These are phyloP conservation scores for Chlamydomonas sphaeroides DNA, from an alignment of 139 green algal species.

Conservation along the genomic window DNA sequence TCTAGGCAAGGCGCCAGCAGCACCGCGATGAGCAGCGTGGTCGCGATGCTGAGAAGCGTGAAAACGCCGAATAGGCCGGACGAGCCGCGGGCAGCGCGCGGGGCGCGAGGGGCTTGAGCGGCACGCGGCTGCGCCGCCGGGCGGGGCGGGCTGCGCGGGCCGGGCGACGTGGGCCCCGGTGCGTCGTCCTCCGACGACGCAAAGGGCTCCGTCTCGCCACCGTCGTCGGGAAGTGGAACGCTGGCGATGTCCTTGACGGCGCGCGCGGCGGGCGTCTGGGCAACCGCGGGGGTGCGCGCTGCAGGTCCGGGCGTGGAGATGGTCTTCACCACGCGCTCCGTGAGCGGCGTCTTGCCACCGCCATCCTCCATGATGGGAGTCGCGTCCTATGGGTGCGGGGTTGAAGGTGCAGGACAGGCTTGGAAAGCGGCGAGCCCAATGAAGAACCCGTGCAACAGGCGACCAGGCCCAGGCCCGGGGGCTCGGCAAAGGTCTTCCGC, in stretches of 20 bases:
- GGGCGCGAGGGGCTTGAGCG: background rate
- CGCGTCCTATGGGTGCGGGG: too few species aligned
- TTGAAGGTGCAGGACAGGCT: too few species aligned
- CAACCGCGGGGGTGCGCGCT: background rate
- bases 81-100: background rate
- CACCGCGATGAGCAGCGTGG: background rate
- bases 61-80: background rate
- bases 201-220: background rate
- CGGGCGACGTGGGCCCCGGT: background rate
- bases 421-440: too few species aligned
- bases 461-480: too few species aligned
- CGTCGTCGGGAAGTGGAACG: conserved; percentile 18
- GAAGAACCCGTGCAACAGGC: too few species aligned
- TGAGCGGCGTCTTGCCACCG: background rate
- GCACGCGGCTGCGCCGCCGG: too few species aligned
- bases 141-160: background rate
- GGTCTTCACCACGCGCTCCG: conserved; percentile 25
- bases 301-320: background rate
- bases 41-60: background rate
- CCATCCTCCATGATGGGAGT: too few species aligned
- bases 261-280: background rate
- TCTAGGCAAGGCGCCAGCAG: background rate
- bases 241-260: background rate
- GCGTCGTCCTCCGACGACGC: conserved; percentile 19
- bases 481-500: too few species aligned